These are phyloP conservation scores for Penicillium sp. DNA, from an alignment of 2,329 filamentous ascomycete species.

Conservation along the genomic window DNA sequence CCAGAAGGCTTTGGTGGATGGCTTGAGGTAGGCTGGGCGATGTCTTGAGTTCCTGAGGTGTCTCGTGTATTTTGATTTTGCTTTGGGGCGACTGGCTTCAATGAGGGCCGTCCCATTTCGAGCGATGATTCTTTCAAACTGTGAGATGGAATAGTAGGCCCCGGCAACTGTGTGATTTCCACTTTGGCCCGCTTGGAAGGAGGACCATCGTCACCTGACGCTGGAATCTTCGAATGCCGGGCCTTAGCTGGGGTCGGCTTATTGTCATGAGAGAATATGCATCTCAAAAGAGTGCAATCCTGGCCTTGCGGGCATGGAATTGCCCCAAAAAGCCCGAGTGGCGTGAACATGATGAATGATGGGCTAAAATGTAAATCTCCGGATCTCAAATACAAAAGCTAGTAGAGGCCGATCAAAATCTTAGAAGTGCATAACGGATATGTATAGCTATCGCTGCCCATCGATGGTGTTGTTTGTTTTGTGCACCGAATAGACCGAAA, in stretches of 20 bases:
- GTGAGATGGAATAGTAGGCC: background rate
- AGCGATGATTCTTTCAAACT: background rate
- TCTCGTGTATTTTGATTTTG: constrained; percentile 12
- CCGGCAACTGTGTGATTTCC: constrained; percentile 3
- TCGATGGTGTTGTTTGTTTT: background rate
- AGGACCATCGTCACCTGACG: constrained; percentile 17
- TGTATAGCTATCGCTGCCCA: background rate
- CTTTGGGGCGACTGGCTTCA: background rate
- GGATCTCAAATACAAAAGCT: background rate
- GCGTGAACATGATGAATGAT: constrained; percentile 49
- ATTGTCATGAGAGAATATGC: constrained; percentile 56
- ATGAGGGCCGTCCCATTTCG: background rate
- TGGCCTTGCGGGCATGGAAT: constrained; percentile 53
- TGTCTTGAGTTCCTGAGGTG: constrained; percentile 16
- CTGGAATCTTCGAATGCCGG: constrained; percentile 13
- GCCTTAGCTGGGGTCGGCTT: constrained; percentile 4
- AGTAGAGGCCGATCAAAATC: background rate
- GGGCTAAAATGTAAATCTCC: background rate
- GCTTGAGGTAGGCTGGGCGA: constrained; percentile 31
- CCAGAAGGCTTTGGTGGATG: background rate
- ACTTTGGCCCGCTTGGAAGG: constrained; percentile 32
- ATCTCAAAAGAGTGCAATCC: constrained; percentile 53
- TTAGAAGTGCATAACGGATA: background rate
- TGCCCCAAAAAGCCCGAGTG: constrained; percentile 54
- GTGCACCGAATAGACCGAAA: background rate